Evolutionary conservation across 495 filamentous ascomycete genomes (phyloP).

Genomic region (Cercophora newfieldiana): DNA sequence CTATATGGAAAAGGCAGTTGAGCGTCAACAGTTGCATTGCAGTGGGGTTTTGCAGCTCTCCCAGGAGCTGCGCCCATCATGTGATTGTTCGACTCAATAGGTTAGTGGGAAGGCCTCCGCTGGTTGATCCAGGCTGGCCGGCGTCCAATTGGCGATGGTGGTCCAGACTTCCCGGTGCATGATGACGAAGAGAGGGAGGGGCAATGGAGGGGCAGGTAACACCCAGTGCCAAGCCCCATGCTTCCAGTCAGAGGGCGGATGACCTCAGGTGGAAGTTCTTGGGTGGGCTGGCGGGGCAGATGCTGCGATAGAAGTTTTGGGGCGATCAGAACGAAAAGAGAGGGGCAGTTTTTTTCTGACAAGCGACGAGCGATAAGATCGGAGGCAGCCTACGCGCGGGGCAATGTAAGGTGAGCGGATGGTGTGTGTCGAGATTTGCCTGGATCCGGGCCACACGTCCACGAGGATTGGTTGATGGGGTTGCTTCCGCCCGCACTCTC

Average conservation of each 20-base stretch:
- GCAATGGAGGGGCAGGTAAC: constrained; percentile 8
- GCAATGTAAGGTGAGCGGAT: background rate
- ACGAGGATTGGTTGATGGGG: background rate
- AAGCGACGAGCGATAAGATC: background rate
- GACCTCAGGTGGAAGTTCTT: background rate
- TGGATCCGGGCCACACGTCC: background rate
- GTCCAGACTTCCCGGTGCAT: constrained; percentile 1
- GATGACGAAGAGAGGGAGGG: background rate
- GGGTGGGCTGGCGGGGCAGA: background rate
- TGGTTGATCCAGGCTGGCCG: background rate
- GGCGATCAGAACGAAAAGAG: background rate
- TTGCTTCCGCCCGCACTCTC: background rate
- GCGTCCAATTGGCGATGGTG: constrained; percentile 9
- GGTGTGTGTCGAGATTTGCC: background rate
- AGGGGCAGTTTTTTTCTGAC: background rate
- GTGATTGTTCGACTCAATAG: background rate
- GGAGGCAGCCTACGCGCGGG: background rate
- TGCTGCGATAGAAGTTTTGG: background rate
- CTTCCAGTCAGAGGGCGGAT: background rate
- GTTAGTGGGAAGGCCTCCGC: background rate
- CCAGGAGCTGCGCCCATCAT: background rate
- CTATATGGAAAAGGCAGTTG: background rate
- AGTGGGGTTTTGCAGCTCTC: background rate
- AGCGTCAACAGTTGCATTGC: background rate
- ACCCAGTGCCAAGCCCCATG: constrained; percentile 1